Base-by-base conservation (phyloP, 495 filamentous ascomycete species). In the Podospora pseudocomata region DNA sequence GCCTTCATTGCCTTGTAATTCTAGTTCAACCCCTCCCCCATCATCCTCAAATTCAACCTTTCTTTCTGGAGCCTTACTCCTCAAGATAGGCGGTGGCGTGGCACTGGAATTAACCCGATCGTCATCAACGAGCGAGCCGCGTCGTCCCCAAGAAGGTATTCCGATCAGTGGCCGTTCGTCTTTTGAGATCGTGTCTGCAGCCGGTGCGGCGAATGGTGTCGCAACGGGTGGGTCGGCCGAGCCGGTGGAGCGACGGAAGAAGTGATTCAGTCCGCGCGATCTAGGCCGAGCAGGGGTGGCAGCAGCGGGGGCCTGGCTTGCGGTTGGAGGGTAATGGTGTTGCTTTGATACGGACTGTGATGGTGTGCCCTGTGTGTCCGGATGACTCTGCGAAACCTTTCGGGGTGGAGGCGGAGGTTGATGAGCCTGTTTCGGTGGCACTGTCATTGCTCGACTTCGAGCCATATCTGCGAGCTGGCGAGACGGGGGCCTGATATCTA, bases 41-140 rank as follows among this genome's bases (percentile, higher is more conserved):
- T 63, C 66, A 53, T 75, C 73, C 11, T 74, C 66, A 32, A 71
- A 67, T 44, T 67, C 65, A 3, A 73, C 72, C 4, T 66, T 61
- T 6, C 73, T 67, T 7, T 62, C 65, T 11, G 63, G 66, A 5
- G 65, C 72, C 30, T 76, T 81, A 60, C 73, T 82, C 15, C 81
- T 76, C 67, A 78, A 63, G 60, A 84, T 84, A 0, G 82, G 82
- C 4, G 82, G 81, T 28, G 82, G 82, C 11, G 82, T 83, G 16
- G 80, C 80, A 11, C 81, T 78, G 3, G 73, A 68, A 3, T 73
- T 61, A 23, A 77, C 75, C n/a, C 65, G 65, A 2, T 74, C 74
- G 16, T 80, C 77, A 5, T 77, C 80, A 3, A 67, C 64, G 5
- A 72, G 55, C 23, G 71, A 70, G 0, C 28, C 63, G 0, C 78